Percentiles rank a stretch among this genome's conserved stretches.
Conservation (phyloP, 768 basidiomycete genomes). For the Lentinula edodes region DNA sequence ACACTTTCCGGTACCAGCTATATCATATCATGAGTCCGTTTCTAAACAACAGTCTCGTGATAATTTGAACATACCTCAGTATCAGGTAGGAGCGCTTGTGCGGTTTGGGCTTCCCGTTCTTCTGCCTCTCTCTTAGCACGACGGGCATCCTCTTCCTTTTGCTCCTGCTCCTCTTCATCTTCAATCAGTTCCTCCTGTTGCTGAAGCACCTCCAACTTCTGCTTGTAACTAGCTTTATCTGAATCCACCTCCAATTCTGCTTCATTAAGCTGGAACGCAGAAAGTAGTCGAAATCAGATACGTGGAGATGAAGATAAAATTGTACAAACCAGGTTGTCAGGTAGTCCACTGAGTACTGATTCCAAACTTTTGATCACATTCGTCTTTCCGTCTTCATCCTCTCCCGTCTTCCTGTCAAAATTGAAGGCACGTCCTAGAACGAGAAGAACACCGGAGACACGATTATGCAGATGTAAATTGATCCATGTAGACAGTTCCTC, state of each 20-base stretch:
- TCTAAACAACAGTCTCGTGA: not conserved
- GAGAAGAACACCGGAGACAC: conserved; percentile 90
- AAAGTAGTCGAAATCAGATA: conserved; percentile 6
- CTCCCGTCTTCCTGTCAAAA: conserved; percentile 73
- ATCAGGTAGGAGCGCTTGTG: conserved; percentile 81
- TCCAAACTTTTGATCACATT: conserved; percentile 79
- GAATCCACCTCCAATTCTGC: conserved; percentile 95
- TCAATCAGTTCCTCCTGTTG: conserved; percentile 99
- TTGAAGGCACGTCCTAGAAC: conserved; percentile 93
- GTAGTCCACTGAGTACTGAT: conserved; percentile 84
- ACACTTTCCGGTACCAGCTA: conserved; percentile 60
- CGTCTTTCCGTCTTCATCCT: conserved; percentile 79
- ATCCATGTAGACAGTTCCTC: conserved; percentile 95
- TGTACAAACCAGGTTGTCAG: conserved; percentile 81
- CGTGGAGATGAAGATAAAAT: not conserved
- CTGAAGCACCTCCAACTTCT: conserved; percentile 95
- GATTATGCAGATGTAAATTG: conserved; percentile 79
- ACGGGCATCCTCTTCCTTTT: conserved; percentile 90
- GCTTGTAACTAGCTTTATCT: conserved; percentile 92
- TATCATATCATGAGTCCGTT: not conserved
- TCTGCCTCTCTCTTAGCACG: conserved; percentile 77
- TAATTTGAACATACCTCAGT: conserved; percentile 57
- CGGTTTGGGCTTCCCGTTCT: conserved; percentile 73
- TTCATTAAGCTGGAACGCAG: conserved; percentile 75
- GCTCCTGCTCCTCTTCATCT: conserved; percentile 97